phyloP scores from a whole-genome alignment of 768 basidiomycete genomes.

The Ramaria rubella region DNA sequence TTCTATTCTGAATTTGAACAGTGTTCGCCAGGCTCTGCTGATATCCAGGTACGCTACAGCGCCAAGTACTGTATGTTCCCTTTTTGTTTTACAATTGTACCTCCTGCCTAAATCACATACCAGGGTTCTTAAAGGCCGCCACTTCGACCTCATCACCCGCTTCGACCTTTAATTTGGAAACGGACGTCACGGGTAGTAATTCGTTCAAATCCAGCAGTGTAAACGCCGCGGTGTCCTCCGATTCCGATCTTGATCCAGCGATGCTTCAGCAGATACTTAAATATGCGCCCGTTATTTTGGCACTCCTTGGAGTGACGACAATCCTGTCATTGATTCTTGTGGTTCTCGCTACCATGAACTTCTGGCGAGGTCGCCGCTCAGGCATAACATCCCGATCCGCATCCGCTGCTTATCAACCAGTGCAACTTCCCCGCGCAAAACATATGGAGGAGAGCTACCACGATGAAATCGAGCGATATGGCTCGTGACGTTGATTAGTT shows the following conservation, averaged over 20 bases:
- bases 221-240: neutral
- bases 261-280: neutral
- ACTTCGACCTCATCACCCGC: neutral
- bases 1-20: neutral
- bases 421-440: conserved; percentile 1
- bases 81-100: neutral
- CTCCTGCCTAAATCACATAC: neutral
- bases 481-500: neutral
- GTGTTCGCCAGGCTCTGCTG: neutral
- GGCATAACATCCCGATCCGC: neutral
- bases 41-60: neutral
- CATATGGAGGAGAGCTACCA: neutral
- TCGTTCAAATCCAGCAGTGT: neutral
- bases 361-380: neutral
- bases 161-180: neutral
- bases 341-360: neutral
- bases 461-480: neutral
- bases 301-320: neutral
- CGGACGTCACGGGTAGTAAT: neutral
- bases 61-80: neutral
- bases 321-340: neutral
- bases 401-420: neutral
- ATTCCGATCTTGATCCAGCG: neutral
- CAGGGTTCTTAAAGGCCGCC: neutral
- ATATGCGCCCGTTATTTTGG: neutral